Evolutionary conservation across 352 stramenopile genomes (phyloP), one percentile per base, ranked within the genome.

Genomic region (Phytopythium chamaehyphon): DNA sequence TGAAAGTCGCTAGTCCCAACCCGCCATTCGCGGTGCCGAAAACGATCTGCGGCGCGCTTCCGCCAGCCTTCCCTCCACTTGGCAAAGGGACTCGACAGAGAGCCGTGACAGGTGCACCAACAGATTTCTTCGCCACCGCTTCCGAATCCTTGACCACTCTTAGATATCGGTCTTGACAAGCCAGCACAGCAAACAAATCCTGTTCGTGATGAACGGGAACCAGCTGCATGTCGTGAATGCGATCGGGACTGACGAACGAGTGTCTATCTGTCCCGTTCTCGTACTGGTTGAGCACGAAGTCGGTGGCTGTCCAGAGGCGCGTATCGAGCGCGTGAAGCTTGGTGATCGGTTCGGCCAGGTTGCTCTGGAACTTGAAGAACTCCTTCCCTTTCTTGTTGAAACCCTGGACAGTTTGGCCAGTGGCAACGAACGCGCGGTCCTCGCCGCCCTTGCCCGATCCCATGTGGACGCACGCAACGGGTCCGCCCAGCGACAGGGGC

Each of bases 351-450:
- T 95, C 85, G 33, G 75, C 75, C 24, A 95, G 55, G 38, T 93
- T 95, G 65, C 81, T 92, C 59, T 90, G 78, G 68, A 93, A 92
- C 59, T 76, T 87, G 62, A 89, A 90, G 51, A 90, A 86, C 65
- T 90, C 83, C 39, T 92, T 95, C 48, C 83, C 85, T 38, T 95
- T 95, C 59, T 89, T 90, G 55, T 54, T 93, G 38, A 89, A 75
- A 6, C 85, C 85, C 42, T 83, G 69, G 12, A 95, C 73, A 50
- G 72, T 74, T 38, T 90, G 72, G 2, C 73, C 73, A 2, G 66
- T 89, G n/a, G 77, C 83, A 6, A 89, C 61, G 45, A 83, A 91
- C 21, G 71, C 69, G 40, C 82, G 85, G 67, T 90, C 82, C 39
- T 88, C 78, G 5, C 73, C 83, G 22, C 75, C 78, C 55, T 85